Evolutionary conservation across 805 yeast species (phyloP), one percentile per base, ranked within the genome.

Genomic region (Lachancea mirantina): DNA sequence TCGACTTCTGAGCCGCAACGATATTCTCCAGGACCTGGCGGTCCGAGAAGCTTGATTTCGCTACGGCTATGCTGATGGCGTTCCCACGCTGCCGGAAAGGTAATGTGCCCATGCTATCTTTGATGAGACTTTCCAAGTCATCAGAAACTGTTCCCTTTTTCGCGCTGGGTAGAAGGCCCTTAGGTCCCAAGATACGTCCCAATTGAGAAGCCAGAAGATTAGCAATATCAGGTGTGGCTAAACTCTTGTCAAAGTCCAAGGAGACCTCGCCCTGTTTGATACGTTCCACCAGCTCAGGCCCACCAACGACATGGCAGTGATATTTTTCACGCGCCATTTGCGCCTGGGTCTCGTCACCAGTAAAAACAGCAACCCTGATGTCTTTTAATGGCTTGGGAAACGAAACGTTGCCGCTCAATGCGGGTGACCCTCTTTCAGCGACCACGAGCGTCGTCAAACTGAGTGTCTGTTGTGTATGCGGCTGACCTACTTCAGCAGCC

Each of bases 401-500:
- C 30, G 69, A 60, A 14, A 87, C 72, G 4, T 76, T 67, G 9
- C 96, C 96, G 19, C 65, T 63, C 33, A 88, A 59, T 16, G 84
- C 82, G 21, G 78, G 75, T 14, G 82, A 77, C 45, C 96, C 95
- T 51, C 74, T 76, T 39, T 80, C 89, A 14, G 79, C 74, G 8
- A 78, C 70, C 19, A 87, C 66, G 11, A 73, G 64, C 11, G 84
- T 69, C 33, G 79, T 73, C 34, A 83, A 58, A 11, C 82, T 65
- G 24, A 89, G 65, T 15, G 88, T 78, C 14, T 89, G 76, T 46
- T 77, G 76, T n/a, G 70, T 61, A 4, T 69, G 63, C 2, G 89
- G 75, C 50, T 82, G 75, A 4, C 98, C 97, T 4, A 87, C 94
- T 57, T 87, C 96, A 4, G 87, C 75, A 0, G 97, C 95, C 42